Conservation (phyloP, 441 rosid genomes). For the Pelargonium hybrid region DNA sequence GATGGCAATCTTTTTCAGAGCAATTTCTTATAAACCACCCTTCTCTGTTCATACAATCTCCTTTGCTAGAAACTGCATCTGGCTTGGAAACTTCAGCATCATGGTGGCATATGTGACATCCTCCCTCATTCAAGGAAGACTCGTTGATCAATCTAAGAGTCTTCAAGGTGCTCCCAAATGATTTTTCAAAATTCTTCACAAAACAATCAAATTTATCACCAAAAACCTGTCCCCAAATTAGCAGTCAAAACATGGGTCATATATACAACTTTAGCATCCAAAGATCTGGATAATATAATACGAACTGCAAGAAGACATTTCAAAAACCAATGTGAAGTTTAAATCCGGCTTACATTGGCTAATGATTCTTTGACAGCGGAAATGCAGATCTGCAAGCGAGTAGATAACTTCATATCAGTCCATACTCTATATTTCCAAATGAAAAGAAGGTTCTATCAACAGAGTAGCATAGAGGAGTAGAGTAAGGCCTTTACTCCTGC, state of each 20-base stretch:
- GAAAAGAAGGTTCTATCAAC: neutral
- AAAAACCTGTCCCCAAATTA: constrained; percentile 47
- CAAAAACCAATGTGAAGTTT: constrained; percentile 32
- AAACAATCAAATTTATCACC: constrained; percentile 59
- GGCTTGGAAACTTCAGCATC: constrained; percentile 22
- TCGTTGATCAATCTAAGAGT: constrained; percentile 59
- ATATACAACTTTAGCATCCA: constrained; percentile 18
- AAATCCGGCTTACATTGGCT: constrained; percentile 64
- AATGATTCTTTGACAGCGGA: constrained; percentile 79
- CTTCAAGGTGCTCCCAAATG: constrained; percentile 72
- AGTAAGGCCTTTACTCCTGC: neutral
- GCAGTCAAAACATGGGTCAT: constrained; percentile 16
- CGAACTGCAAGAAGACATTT: constrained; percentile 24
- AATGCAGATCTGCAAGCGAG: constrained; percentile 60
- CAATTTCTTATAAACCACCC: constrained; percentile 22
- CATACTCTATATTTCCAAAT: neutral
- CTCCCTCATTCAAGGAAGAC: constrained; percentile 26
- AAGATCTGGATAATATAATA: constrained; percentile 1
- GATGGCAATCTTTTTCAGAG: constrained; percentile 14
- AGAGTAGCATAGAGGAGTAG: neutral
- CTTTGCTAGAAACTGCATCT: neutral
- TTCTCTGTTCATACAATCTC: constrained; percentile 16
- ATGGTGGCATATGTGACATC: constrained; percentile 17
- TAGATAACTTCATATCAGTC: constrained; percentile 1
- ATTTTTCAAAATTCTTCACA: constrained; percentile 58